phyloP scores from a whole-genome alignment of 345 rosid species.

The Euphorbia tirucalli region DNA sequence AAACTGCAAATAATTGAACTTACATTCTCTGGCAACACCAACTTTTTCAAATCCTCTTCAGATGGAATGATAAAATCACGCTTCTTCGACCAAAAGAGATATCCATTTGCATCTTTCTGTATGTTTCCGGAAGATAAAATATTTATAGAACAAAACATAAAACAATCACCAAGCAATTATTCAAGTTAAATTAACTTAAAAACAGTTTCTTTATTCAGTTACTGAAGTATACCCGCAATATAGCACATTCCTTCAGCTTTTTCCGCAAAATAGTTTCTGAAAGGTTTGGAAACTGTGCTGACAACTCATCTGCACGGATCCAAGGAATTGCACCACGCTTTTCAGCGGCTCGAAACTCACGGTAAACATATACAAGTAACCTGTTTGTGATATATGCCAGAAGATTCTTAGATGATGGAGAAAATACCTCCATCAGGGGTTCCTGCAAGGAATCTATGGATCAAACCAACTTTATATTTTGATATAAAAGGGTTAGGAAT shows the following conservation, averaged over 20 bases:
- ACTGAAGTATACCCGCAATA: constrained; percentile 50
- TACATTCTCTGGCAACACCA: constrained; percentile 88
- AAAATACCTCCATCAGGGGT: constrained; percentile 89
- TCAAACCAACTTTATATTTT: background rate
- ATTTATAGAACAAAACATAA: background rate
- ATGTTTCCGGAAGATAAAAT: constrained; percentile 24
- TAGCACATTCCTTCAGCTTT: constrained; percentile 70
- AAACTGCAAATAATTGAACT: constrained; percentile 30
- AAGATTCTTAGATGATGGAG: constrained; percentile 82
- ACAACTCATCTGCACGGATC: constrained; percentile 70
- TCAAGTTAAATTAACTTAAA: background rate
- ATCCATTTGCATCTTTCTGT: constrained; percentile 75
- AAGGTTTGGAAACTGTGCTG: constrained; percentile 58
- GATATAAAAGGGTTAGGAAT: background rate
- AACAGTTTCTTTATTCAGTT: background rate
- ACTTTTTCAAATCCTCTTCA: constrained; percentile 75
- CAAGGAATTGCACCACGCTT: constrained; percentile 55
- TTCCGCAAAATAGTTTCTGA: constrained; percentile 65
- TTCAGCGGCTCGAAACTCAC: constrained; percentile 62
- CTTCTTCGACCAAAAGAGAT: constrained; percentile 64
- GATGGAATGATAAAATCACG: constrained; percentile 62
- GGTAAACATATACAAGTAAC: constrained; percentile 74
- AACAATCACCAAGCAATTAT: background rate
- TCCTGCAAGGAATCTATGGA: constrained; percentile 48
- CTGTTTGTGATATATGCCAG: constrained; percentile 69